Evolutionary conservation across 2,329 filamentous ascomycete species (phyloP).

Genomic region (Beauveria medogensis): DNA sequence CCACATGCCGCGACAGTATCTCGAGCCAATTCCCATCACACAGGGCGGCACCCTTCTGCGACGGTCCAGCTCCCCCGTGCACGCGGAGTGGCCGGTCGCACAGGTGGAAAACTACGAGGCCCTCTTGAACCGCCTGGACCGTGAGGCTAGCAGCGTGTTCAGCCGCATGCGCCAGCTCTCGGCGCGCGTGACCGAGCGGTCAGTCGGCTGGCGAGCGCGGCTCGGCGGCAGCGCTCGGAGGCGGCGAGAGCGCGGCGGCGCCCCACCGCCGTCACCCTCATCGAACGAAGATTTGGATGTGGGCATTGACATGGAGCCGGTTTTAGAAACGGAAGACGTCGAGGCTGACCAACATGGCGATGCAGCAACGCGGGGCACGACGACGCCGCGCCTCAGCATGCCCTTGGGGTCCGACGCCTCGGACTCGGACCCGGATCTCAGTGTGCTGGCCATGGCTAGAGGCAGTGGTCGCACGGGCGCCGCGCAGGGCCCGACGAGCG

Average conservation of each 20-base stretch:
- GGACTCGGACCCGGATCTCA: slow-evolving; percentile 29
- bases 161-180: not conserved
- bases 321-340: not conserved
- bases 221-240: not conserved
- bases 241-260: not conserved
- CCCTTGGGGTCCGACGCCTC: slow-evolving; percentile 27
- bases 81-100: not conserved
- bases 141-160: not conserved
- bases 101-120: not conserved
- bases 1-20: slow-evolving; percentile 1
- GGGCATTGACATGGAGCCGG: not conserved
- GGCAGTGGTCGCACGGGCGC: slow-evolving; percentile 13
- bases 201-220: not conserved
- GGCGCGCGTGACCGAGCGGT: not conserved
- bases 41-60: not conserved
- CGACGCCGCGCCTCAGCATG: slow-evolving; percentile 29
- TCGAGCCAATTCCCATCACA: not conserved
- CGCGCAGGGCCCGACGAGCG: not conserved
- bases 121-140: not conserved
- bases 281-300: not conserved
- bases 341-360: not conserved
- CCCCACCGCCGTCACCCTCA: not conserved
- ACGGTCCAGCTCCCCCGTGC: not conserved
- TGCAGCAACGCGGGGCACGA: slow-evolving; percentile 21
- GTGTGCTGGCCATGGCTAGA: slow-evolving; percentile 27